Evolutionary conservation across 192 early-diverging fungal species (phyloP), one percentile per base, ranked within the genome.

Genomic region (Linnemannia schmuckeri): DNA sequence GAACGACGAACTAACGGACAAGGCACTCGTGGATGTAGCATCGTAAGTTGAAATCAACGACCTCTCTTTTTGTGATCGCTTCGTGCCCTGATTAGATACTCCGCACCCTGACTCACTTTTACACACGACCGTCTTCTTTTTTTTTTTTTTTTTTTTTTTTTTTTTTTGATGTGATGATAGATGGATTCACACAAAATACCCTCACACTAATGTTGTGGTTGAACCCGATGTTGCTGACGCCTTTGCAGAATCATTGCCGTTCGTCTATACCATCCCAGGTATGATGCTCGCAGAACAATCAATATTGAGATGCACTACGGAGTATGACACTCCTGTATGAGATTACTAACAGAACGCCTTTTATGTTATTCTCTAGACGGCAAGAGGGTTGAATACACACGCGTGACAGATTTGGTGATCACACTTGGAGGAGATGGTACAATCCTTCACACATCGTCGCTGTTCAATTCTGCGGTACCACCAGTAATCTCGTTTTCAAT

Each of bases 391-490:
- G 95, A 96, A 81, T 95, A 95, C 82, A 86, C 93, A 12, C 88
- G 95, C 33, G 88, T 91, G 0, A 93, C 96, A 0, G 97, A 98
- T 83, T 94, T 97, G 82, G 96, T 95, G 8, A 91, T 98, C n/a
- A 97, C 97, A n/a, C 89, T 98, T 15, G 97, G 97, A 46, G 97
- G 97, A 40, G 97, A 98, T 80, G 97, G 97, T 33, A 98, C 97
- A 8, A 95, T 98, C 69, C 90, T 98, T 74, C 96, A 98, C 78
- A 90, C 95, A 2, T 96, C 96, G 4, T 96, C 94, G 13, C 85
- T 98, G 40, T 98, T 98, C 84, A 91, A 91, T 22, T 83, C 89
- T 33, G 87, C 90, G 17, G 95, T 94, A 10, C 97, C 97, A 35
- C 97, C 97, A 13, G 93, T 98, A n/a, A 89, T 98, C 63, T 97